Evolutionary conservation across 2,329 filamentous ascomycete species (phyloP).

Genomic region (Pseudocercospora cruenta): DNA sequence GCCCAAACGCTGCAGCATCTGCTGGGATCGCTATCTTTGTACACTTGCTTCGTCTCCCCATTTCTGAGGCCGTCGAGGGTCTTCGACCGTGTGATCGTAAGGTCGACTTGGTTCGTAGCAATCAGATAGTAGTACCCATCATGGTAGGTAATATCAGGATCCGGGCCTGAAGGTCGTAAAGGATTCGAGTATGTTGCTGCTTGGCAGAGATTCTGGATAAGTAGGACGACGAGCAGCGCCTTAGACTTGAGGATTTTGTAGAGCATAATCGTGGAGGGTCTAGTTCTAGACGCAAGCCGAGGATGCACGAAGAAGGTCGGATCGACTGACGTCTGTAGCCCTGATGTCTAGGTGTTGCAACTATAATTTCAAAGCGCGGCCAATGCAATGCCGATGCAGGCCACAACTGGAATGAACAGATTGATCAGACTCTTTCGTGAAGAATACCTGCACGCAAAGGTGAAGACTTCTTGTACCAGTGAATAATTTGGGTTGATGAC

Average conservation of each 20-base stretch:
- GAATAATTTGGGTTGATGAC: background rate
- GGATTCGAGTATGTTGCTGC: constrained; percentile 11
- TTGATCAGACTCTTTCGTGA: background rate
- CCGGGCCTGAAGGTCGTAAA: background rate
- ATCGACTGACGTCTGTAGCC: too few relatives aligned
- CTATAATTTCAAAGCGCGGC: background rate
- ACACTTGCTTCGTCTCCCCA: constrained; percentile 9
- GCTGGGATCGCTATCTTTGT: constrained; percentile 1
- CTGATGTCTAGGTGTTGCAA: background rate
- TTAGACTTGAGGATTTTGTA: background rate
- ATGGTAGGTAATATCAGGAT: constrained; percentile 12
- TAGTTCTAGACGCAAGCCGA: too few relatives aligned
- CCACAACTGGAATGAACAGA: background rate
- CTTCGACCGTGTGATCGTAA: constrained; percentile 8
- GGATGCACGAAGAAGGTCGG: too few relatives aligned
- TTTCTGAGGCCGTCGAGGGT: constrained; percentile 8
- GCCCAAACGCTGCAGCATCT: constrained; percentile 13
- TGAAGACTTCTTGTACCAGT: background rate
- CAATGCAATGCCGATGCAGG: background rate
- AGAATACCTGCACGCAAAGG: background rate
- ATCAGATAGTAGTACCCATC: constrained; percentile 15
- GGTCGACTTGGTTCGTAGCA: background rate
- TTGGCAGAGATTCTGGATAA: background rate
- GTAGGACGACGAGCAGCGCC: background rate
- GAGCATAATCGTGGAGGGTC: background rate